Conservation (phyloP, 176 grass and related monocot genomes). For the Triticum monococcum region DNA sequence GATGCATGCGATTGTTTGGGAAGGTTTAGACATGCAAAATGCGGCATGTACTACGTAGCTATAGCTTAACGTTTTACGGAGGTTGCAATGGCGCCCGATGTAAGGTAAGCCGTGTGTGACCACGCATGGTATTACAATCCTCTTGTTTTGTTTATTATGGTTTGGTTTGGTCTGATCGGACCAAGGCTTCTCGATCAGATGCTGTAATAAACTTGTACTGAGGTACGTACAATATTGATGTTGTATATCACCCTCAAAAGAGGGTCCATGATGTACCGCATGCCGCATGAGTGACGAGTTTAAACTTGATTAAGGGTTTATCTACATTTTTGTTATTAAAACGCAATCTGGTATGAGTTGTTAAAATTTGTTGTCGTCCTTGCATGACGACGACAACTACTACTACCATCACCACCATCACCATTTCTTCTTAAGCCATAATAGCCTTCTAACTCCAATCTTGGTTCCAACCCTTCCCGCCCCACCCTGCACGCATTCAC, state of each 20-base stretch:
- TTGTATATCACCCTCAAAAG: background rate
- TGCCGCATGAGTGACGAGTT: too few relatives aligned
- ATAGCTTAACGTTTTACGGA: conserved; percentile 11
- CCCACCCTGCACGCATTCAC: too few relatives aligned
- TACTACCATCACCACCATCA: too few relatives aligned
- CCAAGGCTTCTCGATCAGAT: background rate
- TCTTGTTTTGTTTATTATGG: background rate
- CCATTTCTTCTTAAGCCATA: too few relatives aligned
- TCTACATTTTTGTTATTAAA: too few relatives aligned
- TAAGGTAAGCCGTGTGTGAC: background rate
- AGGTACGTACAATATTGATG: background rate
- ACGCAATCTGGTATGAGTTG: too few relatives aligned
- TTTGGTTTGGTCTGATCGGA: background rate
- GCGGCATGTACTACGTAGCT: background rate
- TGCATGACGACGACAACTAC: too few relatives aligned
- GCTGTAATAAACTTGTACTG: background rate
- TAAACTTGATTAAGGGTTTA: too few relatives aligned
- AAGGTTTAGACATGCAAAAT: background rate
- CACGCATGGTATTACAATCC: background rate
- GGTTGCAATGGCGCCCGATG: background rate
- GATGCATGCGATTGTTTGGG: conserved; percentile 20
- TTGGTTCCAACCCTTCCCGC: too few relatives aligned
- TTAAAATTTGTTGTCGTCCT: too few relatives aligned
- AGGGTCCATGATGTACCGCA: background rate
- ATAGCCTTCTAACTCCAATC: too few relatives aligned